These are phyloP conservation scores for Euphrasia arctica DNA, from an alignment of 305 asterid genomes.

Conservation along the genomic window DNA sequence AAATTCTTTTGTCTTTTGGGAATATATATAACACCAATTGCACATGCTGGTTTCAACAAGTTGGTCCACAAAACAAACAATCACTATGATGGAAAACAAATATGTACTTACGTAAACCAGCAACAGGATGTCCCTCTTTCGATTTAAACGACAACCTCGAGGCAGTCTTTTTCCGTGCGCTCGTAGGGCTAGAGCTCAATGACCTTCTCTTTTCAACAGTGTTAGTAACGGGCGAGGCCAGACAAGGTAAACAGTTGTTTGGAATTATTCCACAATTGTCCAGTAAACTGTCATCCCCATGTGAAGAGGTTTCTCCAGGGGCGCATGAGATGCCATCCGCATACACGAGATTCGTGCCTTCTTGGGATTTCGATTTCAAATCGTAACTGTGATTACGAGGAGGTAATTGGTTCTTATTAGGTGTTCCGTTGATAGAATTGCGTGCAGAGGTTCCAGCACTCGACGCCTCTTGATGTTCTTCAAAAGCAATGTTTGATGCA, in stretches of 20 bases:
- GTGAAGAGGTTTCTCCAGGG: constrained; percentile 42
- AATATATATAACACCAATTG: too few relatives aligned
- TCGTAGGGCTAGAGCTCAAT: constrained; percentile 61
- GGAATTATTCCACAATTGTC: constrained; percentile 81
- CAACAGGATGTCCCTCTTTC: constrained; percentile 73
- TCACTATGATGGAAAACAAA: background rate
- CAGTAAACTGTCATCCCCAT: constrained; percentile 48
- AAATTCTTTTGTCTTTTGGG: background rate
- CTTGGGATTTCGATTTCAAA: constrained; percentile 42
- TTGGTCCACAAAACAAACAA: background rate
- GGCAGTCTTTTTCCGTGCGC: constrained; percentile 69
- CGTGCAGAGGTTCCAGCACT: constrained; percentile 23
- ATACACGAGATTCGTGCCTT: constrained; percentile 46
- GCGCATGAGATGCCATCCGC: constrained; percentile 54
- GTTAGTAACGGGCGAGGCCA: constrained; percentile 65
- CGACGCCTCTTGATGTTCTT: constrained; percentile 34
- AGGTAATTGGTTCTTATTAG: constrained; percentile 35
- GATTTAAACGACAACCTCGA: constrained; percentile 72
- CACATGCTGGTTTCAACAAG: background rate
- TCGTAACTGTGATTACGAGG: constrained; percentile 27
- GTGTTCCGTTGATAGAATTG: constrained; percentile 33
- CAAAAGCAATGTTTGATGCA: background rate
- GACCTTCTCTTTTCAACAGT: constrained; percentile 71
- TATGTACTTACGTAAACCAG: constrained; percentile 64
- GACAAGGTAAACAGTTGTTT: constrained; percentile 88